Percentiles rank a stretch among this genome's conserved stretches.
These are phyloP conservation scores for Plasmodium berghei DNA, from an alignment of 169 alveolate species.

Conservation along the genomic window DNA sequence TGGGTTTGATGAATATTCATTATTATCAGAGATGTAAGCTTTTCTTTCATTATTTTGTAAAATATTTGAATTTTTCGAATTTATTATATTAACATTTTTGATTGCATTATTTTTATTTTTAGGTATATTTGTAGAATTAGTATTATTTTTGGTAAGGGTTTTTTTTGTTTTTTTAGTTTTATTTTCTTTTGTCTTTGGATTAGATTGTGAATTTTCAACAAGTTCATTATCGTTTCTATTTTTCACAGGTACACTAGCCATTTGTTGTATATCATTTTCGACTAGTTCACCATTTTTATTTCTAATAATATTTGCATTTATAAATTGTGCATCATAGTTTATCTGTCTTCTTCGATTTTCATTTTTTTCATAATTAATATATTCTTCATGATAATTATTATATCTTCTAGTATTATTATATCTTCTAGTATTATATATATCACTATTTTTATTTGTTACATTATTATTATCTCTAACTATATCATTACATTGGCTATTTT, in stretches of 20 bases:
- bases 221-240: neutral
- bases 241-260: neutral
- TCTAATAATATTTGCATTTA: too few relatives aligned
- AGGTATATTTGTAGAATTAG: conserved; percentile 5
- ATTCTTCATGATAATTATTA: too few relatives aligned
- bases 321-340: too few relatives aligned
- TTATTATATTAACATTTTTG: conserved; percentile 8
- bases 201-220: conserved; percentile 11
- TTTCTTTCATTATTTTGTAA: conserved; percentile 32
- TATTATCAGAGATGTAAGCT: neutral
- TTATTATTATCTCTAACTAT: neutral
- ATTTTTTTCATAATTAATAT: too few relatives aligned
- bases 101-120: conserved; percentile 25
- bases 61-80: conserved; percentile 9
- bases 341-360: too few relatives aligned
- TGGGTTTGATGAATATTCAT: conserved; percentile 8
- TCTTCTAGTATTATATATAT: neutral
- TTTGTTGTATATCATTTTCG: neutral
- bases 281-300: neutral
- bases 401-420: neutral
- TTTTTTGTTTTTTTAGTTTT: conserved; percentile 22
- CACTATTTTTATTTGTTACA: neutral
- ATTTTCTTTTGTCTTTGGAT: conserved; percentile 10
- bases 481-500: neutral
- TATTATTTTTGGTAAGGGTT: conserved; percentile 1